Base-by-base conservation (phyloP, 164 flowering plant genomes). In the Magnolia kwangsiensis region DNA sequence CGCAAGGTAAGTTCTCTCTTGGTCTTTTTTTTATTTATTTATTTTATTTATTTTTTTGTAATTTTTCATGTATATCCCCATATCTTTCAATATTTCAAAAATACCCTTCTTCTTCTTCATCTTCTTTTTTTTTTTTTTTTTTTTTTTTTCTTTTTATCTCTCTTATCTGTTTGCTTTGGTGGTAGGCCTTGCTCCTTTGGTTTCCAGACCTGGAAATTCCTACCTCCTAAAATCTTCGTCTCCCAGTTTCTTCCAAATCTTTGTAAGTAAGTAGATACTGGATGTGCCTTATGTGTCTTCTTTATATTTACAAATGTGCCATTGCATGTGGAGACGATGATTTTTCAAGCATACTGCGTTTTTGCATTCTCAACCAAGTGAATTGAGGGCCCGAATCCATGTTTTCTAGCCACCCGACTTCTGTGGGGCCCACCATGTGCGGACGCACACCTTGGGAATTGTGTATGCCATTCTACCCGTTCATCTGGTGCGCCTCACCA, bases 211-310 rank as follows among this genome's bases (percentile, higher is more conserved):
- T 50, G 50, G 73, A 67, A 67, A 24, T 67, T 75, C 31, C 75
- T 71, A 20, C 74, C 19, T 51, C 37, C 63, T 20, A 72, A 72
- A 27, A 72, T 72, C 37, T 3, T 63, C 63, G 0, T 24, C 63
- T 21, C 63, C 63, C 7, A 72, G 14, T 19, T 72, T 72, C 64
- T 51, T 51, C 1, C 64, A 51, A n/a, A 49, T 23, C 70, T 59
- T 76, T 49, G 78, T 77, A 80, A 80, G 82, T 76, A 1, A 18
- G 31, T 27, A 16, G 16, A 72, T 55, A 20, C 45, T 9, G 18
- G 61, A 55, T 55, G 61, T 55, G 18, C 16, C 61, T 11, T 55
- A 55, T 6, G 29, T 14, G n/a, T 11, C 9, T 20, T 24, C 19
- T 58, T 27, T 11, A 24, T 50, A 50, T 3, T 16, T 7, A 7